These are phyloP conservation scores for Epichloe hybrida DNA, from an alignment of 2,329 filamentous ascomycete species.

Conservation along the genomic window DNA sequence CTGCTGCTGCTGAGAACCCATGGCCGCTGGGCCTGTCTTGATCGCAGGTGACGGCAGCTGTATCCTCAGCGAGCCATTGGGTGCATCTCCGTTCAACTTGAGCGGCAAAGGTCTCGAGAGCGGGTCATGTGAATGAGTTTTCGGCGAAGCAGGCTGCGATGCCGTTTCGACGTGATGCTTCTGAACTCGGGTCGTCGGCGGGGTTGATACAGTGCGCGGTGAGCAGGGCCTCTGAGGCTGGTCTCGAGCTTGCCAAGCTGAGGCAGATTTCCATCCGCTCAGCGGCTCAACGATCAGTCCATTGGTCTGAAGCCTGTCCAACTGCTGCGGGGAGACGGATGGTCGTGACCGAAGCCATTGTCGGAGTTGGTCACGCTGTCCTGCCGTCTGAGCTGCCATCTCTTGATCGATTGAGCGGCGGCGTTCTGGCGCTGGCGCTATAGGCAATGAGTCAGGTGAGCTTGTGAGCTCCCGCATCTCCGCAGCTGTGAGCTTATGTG, in stretches of 20 bases:
- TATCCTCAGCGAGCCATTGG: conserved; percentile 5
- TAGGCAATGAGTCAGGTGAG: conserved; percentile 43
- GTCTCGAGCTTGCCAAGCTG: conserved; percentile 8
- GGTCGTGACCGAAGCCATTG: not conserved
- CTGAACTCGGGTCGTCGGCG: conserved; percentile 31
- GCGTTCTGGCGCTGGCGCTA: conserved; percentile 28
- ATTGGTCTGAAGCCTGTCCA: conserved; percentile 10
- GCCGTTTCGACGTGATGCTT: conserved; percentile 10
- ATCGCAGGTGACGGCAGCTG: conserved; percentile 11
- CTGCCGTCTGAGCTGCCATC: conserved; percentile 13
- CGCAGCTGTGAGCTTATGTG: conserved; percentile 41
- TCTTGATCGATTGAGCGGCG: conserved; percentile 20
- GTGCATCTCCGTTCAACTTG: conserved; percentile 26
- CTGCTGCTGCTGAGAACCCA: conserved; percentile 6
- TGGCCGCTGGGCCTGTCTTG: conserved; percentile 13
- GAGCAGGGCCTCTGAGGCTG: conserved; percentile 19
- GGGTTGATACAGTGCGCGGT: conserved; percentile 36
- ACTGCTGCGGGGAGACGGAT: not conserved
- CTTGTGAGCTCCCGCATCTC: conserved; percentile 46
- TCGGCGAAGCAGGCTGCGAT: conserved; percentile 19
- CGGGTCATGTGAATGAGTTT: conserved; percentile 38
- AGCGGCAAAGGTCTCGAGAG: conserved; percentile 28
- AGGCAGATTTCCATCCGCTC: not conserved
- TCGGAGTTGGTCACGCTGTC: conserved; percentile 13
- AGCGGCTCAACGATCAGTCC: conserved; percentile 14